phyloP scores from a whole-genome alignment of 768 basidiomycete genomes.

The Naganishia antarctica region DNA sequence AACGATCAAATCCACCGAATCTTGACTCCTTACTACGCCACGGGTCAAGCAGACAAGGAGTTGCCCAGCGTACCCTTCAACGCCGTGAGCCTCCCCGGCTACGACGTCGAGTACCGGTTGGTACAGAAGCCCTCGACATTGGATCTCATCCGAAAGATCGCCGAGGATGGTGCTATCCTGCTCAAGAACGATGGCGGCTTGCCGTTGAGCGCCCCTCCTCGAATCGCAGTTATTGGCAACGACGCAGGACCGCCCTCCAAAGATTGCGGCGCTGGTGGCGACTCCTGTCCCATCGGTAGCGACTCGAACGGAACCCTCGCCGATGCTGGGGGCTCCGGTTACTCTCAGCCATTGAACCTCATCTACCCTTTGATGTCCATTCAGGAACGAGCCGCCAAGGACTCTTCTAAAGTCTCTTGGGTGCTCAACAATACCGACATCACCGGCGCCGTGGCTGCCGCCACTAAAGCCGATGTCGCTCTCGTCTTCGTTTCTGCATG shows the following conservation, averaged over 20 bases:
- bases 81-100: background rate
- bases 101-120: conserved; percentile 17
- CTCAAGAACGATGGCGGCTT: conserved; percentile 43
- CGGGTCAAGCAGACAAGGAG: conserved; percentile 54
- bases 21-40: conserved; percentile 54
- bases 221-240: conserved; percentile 59
- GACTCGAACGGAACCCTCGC: conserved; percentile 8
- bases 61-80: conserved; percentile 17
- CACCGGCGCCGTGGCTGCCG: conserved; percentile 13
- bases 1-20: conserved; percentile 45
- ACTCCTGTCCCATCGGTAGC: background rate
- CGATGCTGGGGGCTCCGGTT: conserved; percentile 22
- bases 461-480: conserved; percentile 43
- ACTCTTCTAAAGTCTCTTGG: conserved; percentile 5
- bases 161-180: conserved; percentile 31
- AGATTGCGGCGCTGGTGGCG: conserved; percentile 14
- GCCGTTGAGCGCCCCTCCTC: conserved; percentile 35
- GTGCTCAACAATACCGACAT: conserved; percentile 25
- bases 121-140: conserved; percentile 52
- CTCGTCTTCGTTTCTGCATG: conserved; percentile 47
- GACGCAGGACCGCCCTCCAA: conserved; percentile 57
- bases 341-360: conserved; percentile 10
- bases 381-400: conserved; percentile 16
- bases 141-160: conserved; percentile 23
- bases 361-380: conserved; percentile 23